A percentile compares a stretch with the other conserved stretches of the same genome.
These are phyloP conservation scores for Phytophthora fragariaefolia DNA, from an alignment of 352 stramenopile species.

Conservation along the genomic window DNA sequence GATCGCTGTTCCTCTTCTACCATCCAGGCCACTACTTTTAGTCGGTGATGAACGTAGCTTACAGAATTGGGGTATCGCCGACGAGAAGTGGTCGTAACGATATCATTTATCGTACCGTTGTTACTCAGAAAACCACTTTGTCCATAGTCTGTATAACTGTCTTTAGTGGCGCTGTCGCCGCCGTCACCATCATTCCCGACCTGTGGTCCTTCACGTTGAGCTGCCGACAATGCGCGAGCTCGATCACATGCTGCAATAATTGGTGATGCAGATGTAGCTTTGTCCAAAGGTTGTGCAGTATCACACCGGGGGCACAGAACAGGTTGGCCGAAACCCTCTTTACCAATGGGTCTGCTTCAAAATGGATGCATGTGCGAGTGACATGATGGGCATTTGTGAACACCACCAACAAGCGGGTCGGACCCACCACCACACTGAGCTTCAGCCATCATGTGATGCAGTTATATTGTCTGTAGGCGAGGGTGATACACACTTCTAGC, in stretches of 20 bases:
- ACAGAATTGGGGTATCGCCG: constrained; percentile 3
- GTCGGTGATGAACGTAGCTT: neutral
- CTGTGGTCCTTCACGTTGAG: too few relatives aligned
- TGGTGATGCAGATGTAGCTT: neutral
- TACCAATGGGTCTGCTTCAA: constrained; percentile 2
- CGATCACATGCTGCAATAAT: constrained; percentile 6
- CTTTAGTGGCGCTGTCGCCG: too few relatives aligned
- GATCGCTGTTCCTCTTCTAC: constrained; percentile 4
- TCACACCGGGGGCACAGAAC: constrained; percentile 1
- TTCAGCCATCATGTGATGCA: too few relatives aligned
- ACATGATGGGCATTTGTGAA: constrained; percentile 8
- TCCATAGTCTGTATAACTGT: neutral
- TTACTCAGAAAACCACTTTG: too few relatives aligned
- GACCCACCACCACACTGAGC: constrained; percentile 1
- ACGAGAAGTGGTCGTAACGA: too few relatives aligned
- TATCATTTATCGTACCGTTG: too few relatives aligned
- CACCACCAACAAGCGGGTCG: neutral
- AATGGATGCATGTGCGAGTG: constrained; percentile 13
- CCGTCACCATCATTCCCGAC: too few relatives aligned
- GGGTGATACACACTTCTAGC: too few relatives aligned
- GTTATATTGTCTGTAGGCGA: too few relatives aligned
- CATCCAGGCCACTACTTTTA: neutral
- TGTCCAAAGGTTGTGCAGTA: constrained; percentile 1
- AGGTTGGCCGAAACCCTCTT: constrained; percentile 2
- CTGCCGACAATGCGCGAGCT: too few relatives aligned